Evolutionary conservation across 371 early-diverging fungal genomes (phyloP).

Genomic region (Syncephalastrum monosporum): DNA sequence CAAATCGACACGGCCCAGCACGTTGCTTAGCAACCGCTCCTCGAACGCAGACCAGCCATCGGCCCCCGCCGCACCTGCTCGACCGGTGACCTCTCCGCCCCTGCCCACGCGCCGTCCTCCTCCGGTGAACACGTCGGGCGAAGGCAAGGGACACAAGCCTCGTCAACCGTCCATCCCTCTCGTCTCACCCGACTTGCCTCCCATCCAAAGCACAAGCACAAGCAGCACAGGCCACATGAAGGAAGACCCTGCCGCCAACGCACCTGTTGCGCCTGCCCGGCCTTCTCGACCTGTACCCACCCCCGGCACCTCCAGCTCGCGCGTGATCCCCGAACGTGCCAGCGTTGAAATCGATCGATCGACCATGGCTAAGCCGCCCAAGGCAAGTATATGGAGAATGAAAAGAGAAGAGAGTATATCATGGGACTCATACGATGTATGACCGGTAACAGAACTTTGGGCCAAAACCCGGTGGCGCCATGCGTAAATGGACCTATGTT

Average conservation of each 20-base stretch:
- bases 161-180: constrained; percentile 37
- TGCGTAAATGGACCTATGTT: neutral
- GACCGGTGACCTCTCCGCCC: constrained; percentile 34
- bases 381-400: constrained; percentile 13
- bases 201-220: constrained; percentile 15
- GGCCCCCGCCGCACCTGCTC: constrained; percentile 26
- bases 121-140: constrained; percentile 5
- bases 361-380: constrained; percentile 39
- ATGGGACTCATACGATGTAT: constrained; percentile 5
- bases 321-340: constrained; percentile 4
- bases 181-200: constrained; percentile 47
- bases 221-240: neutral
- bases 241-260: constrained; percentile 5
- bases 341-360: constrained; percentile 8
- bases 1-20: constrained; percentile 42
- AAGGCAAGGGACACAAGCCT: constrained; percentile 11
- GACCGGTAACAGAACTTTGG: constrained; percentile 2
- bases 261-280: constrained; percentile 20
- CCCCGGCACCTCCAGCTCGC: constrained; percentile 21
- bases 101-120: constrained; percentile 23
- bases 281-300: constrained; percentile 39
- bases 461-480: constrained; percentile 2
- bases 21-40: constrained; percentile 27
- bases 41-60: constrained; percentile 3
- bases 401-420: constrained; percentile 1